These are phyloP conservation scores for Debaryomyces singareniensis DNA, from an alignment of 1,139 yeast genomes.

Conservation along the genomic window DNA sequence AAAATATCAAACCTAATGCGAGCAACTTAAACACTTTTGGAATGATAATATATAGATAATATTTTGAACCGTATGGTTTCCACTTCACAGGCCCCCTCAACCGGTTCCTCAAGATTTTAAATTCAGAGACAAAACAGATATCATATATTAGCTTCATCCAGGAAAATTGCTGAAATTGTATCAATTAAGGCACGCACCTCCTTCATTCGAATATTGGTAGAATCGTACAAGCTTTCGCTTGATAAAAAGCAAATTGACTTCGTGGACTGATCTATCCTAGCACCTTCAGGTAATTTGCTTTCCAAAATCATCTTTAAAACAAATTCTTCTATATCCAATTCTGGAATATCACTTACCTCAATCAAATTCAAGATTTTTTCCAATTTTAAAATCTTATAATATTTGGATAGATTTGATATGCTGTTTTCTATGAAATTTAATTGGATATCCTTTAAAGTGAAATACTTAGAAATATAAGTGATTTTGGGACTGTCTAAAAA, in stretches of 20 bases:
- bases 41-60: no score
- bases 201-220: conserved; percentile 16
- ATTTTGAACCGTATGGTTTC: no score
- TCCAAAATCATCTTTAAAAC: conserved; percentile 28
- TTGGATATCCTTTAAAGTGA: no score
- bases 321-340: conserved; percentile 19
- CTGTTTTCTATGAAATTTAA: conserved; percentile 27
- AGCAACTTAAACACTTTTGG: no score
- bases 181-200: conserved; percentile 17
- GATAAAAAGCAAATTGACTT: conserved; percentile 19
- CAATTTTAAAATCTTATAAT: conserved; percentile 21
- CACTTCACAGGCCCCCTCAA: no score
- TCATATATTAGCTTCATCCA: no score
- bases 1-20: no score
- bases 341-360: conserved; percentile 7
- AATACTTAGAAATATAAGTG: no score
- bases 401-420: conserved; percentile 21
- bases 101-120: no score
- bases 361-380: conserved; percentile 12
- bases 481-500: conserved; percentile 11
- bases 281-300: conserved; percentile 24
- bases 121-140: no score
- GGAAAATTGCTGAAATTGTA: conserved; percentile 11
- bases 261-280: conserved; percentile 29
- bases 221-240: conserved; percentile 5